phyloP scores from a whole-genome alignment of 148 eudicot species.

The Persicaria tinctoria region DNA sequence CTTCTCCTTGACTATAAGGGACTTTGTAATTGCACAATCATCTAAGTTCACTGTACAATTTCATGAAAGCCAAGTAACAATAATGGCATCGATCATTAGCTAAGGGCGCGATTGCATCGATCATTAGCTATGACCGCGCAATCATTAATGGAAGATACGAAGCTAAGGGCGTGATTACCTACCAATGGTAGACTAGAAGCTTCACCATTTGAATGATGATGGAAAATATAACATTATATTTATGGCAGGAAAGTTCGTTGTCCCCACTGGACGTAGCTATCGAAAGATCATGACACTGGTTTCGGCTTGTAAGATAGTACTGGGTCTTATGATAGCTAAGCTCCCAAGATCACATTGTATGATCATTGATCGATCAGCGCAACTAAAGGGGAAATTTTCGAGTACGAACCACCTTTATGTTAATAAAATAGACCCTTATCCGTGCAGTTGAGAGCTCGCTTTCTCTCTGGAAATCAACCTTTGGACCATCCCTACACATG shows the following conservation, averaged over 20 bases:
- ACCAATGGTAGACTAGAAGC: background rate
- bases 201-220: background rate
- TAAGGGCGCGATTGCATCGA: background rate
- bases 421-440: background rate
- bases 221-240: background rate
- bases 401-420: background rate
- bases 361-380: background rate
- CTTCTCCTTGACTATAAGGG: background rate
- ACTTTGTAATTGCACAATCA: conserved; percentile 1
- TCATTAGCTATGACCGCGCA: background rate
- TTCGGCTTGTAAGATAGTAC: background rate
- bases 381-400: background rate
- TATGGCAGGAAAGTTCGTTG: background rate
- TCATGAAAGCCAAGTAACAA: conserved; percentile 9
- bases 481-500: conserved; percentile 2
- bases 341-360: background rate
- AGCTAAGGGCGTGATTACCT: background rate
- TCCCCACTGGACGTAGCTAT: background rate
- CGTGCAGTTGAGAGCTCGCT: background rate
- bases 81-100: conserved; percentile 1
- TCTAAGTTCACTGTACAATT: background rate
- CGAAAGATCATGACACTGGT: background rate
- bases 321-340: conserved; percentile 10
- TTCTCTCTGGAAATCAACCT: background rate
- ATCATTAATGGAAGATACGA: conserved; percentile 8